Conservation (phyloP, 257 asterid species). For the Thymus quinquecostatus region DNA sequence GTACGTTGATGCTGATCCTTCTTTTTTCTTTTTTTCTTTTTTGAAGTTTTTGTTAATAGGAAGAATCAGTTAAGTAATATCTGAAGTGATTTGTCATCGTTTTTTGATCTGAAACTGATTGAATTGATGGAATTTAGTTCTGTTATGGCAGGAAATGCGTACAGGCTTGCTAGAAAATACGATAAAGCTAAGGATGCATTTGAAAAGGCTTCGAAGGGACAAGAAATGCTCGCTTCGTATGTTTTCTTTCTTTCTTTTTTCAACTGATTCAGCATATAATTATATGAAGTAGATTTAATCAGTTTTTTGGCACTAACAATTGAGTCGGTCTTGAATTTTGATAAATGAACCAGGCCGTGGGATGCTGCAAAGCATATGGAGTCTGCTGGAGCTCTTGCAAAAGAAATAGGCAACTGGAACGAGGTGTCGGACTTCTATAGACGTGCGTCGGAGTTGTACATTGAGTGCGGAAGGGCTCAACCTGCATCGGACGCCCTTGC, state of each 20-base stretch:
- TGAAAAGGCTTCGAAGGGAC: conserved; percentile 97
- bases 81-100: conserved; percentile 12
- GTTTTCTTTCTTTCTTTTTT: conserved; percentile 35
- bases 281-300: conserved; percentile 9
- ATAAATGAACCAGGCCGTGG: conserved; percentile 81
- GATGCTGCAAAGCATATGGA: conserved; percentile 99
- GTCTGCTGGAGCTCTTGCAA: conserved; percentile 86
- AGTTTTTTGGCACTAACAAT: conserved; percentile 2
- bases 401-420: conserved; percentile 78
- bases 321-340: conserved; percentile 52
- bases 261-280: conserved; percentile 11
- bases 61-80: neutral
- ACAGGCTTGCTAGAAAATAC: conserved; percentile 62
- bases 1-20: conserved; percentile 36
- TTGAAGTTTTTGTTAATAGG: neutral
- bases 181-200: conserved; percentile 90
- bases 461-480: conserved; percentile 91
- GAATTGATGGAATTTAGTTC: conserved; percentile 11
- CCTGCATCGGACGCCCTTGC: conserved; percentile 98
- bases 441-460: conserved; percentile 82
- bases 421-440: conserved; percentile 89
- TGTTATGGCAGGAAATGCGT: conserved; percentile 63
- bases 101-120: neutral
- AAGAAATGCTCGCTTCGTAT: conserved; percentile 96
- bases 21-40: neutral